phyloP scores from a whole-genome alignment of 768 basidiomycete genomes.

The Coprinopsis cinerea region DNA sequence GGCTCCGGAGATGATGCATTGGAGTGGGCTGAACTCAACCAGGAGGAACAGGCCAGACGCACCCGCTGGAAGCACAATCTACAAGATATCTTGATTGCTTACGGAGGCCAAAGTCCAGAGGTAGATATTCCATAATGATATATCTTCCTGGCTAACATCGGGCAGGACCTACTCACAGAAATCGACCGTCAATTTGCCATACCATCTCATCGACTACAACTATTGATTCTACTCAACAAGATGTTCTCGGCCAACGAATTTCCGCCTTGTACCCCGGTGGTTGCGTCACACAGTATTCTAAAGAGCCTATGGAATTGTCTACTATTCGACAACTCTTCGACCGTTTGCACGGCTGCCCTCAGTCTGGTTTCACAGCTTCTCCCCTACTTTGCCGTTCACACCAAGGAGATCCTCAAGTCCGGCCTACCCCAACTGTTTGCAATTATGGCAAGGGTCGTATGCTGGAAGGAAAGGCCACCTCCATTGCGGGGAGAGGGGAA shows the following conservation, averaged over 20 bases:
- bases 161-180: constrained; percentile 66
- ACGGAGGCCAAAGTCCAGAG: constrained; percentile 56
- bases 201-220: constrained; percentile 61
- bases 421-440: constrained; percentile 62
- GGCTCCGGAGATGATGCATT: constrained; percentile 66
- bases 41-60: constrained; percentile 52
- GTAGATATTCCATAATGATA: constrained; percentile 33
- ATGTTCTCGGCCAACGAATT: constrained; percentile 56
- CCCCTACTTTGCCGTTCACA: constrained; percentile 67
- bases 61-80: constrained; percentile 73
- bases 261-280: constrained; percentile 36
- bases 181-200: constrained; percentile 55
- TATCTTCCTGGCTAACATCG: constrained; percentile 6
- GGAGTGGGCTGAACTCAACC: constrained; percentile 67
- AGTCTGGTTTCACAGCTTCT: constrained; percentile 64
- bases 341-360: constrained; percentile 57
- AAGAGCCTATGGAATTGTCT: constrained; percentile 60
- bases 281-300: constrained; percentile 61
- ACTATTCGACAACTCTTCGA: constrained; percentile 70
- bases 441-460: constrained; percentile 64
- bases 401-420: constrained; percentile 46
- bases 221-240: constrained; percentile 59
- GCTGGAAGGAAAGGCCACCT: constrained; percentile 59
- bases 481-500: constrained; percentile 24
- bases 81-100: constrained; percentile 66